Evolutionary conservation across 768 basidiomycete species (phyloP).

Genomic region (Leccinum disarticulatum): DNA sequence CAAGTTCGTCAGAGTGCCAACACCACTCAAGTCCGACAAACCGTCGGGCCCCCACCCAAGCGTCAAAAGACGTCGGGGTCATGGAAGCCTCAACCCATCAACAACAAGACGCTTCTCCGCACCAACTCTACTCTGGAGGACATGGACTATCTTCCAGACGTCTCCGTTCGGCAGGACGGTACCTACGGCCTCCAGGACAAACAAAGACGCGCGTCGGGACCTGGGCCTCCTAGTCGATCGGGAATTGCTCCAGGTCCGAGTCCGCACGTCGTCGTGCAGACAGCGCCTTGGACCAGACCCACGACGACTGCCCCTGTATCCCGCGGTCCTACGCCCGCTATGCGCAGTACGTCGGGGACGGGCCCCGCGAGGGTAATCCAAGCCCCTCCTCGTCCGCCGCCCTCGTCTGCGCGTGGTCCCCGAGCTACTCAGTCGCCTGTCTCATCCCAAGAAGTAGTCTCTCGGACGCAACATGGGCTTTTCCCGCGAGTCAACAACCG

Average conservation of each 20-base stretch:
- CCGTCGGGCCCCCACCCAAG: constrained; percentile 46
- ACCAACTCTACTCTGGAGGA: constrained; percentile 35
- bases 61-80: constrained; percentile 52
- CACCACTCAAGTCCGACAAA: constrained; percentile 23
- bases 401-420: constrained; percentile 17
- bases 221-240: constrained; percentile 12
- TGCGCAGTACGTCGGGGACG: constrained; percentile 11
- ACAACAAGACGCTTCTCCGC: constrained; percentile 21
- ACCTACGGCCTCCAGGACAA: constrained; percentile 46
- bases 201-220: constrained; percentile 15
- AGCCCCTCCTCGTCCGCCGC: constrained; percentile 13
- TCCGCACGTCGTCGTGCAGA: constrained; percentile 7
- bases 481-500: constrained; percentile 8
- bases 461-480: constrained; percentile 15
- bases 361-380: constrained; percentile 10
- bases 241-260: constrained; percentile 14
- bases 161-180: constrained; percentile 59
- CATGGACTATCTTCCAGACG: constrained; percentile 59
- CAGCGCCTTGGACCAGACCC: constrained; percentile 10
- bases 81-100: constrained; percentile 41
- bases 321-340: constrained; percentile 13
- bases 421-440: constrained; percentile 11
- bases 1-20: constrained; percentile 24
- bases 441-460: constrained; percentile 20
- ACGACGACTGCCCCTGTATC: constrained; percentile 11